phyloP scores from a whole-genome alignment of 331 rosid species.

The Dryas integrifolia region DNA sequence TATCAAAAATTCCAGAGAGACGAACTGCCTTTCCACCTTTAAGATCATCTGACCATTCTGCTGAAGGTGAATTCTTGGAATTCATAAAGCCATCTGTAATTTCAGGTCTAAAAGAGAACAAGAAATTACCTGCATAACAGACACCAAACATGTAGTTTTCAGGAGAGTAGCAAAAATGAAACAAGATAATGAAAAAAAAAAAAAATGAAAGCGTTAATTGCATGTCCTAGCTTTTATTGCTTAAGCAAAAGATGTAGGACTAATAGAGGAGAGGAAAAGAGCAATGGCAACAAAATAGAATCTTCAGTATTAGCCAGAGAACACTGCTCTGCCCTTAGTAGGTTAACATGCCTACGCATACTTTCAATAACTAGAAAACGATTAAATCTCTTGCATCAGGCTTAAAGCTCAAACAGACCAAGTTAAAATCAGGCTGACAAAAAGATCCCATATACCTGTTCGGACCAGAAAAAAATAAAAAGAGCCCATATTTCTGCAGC shows the following conservation, averaged over 20 bases:
- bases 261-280: not conserved
- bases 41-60: constrained; percentile 77
- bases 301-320: not conserved
- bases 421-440: not conserved
- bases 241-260: not conserved
- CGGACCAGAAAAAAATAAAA: not conserved
- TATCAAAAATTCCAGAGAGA: constrained; percentile 81
- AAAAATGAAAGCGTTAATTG: not conserved
- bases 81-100: constrained; percentile 44
- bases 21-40: constrained; percentile 87
- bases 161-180: constrained; percentile 18
- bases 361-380: not conserved
- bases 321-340: not conserved
- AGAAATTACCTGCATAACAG: constrained; percentile 84
- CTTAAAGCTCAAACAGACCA: not conserved
- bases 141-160: constrained; percentile 31
- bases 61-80: constrained; percentile 43
- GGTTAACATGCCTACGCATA: not conserved
- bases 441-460: not conserved
- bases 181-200: not conserved
- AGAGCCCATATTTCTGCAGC: not conserved
- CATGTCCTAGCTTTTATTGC: too few species aligned
- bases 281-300: not conserved
- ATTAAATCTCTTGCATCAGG: not conserved
- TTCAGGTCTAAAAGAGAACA: constrained; percentile 76